Percentiles rank a stretch among this genome's conserved stretches.
Evolutionary conservation across 768 basidiomycete species (phyloP).

Genomic region (Rubroboletus satanas): DNA sequence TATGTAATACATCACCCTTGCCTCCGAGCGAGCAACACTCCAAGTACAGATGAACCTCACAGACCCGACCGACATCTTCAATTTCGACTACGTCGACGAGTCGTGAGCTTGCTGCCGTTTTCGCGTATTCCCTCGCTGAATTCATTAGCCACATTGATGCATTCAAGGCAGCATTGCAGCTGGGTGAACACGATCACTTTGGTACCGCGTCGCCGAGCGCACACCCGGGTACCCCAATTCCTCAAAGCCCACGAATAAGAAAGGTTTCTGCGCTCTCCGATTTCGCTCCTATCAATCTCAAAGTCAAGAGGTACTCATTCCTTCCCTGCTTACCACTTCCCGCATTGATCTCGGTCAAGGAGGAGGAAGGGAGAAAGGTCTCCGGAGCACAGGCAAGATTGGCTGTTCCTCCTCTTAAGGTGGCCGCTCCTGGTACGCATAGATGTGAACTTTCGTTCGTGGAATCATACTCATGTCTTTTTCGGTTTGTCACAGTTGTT

Average conservation of each 20-base stretch:
- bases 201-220: slow-evolving; percentile 21
- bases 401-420: slow-evolving; percentile 71
- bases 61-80: slow-evolving; percentile 30
- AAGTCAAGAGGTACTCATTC: slow-evolving; percentile 59
- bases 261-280: slow-evolving; percentile 84
- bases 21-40: neutral
- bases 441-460: neutral
- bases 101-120: slow-evolving; percentile 43
- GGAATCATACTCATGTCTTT: slow-evolving; percentile 4
- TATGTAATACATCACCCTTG: slow-evolving; percentile 20
- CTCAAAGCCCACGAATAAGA: slow-evolving; percentile 50
- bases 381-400: slow-evolving; percentile 56
- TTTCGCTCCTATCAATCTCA: slow-evolving; percentile 87
- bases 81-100: slow-evolving; percentile 65
- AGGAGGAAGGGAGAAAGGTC: slow-evolving; percentile 35
- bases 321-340: neutral
- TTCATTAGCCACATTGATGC: slow-evolving; percentile 59
- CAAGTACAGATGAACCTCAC: slow-evolving; percentile 9
- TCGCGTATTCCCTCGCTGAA: neutral
- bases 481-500: slow-evolving; percentile 50
- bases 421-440: slow-evolving; percentile 79
- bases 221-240: slow-evolving; percentile 20
- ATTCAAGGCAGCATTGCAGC: slow-evolving; percentile 69
- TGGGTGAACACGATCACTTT: slow-evolving; percentile 45
- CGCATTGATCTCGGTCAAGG: slow-evolving; percentile 21